phyloP scores from a whole-genome alignment of 164 flowering plant species.

The Sextonia rubra region DNA sequence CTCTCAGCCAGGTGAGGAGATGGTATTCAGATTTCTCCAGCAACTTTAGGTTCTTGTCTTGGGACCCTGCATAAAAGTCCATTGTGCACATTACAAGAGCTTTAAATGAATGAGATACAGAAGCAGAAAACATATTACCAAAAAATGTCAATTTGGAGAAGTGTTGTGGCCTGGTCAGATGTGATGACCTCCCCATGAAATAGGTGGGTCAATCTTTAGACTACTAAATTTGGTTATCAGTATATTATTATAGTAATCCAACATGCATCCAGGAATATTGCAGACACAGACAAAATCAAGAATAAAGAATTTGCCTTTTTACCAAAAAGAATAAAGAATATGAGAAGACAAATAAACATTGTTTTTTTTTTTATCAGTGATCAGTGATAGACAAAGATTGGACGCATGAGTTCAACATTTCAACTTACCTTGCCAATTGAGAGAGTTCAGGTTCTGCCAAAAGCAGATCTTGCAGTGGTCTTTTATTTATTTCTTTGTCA shows the following conservation, averaged over 20 bases:
- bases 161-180: no score
- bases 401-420: no score
- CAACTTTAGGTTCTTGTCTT: conserved; percentile 9
- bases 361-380: no score
- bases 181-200: background rate
- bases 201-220: background rate
- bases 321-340: background rate
- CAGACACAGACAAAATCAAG: background rate
- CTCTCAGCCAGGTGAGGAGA: conserved; percentile 1
- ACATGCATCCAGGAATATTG: background rate
- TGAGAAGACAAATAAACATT: background rate
- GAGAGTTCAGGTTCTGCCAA: conserved; percentile 29
- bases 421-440: conserved; percentile 26
- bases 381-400: no score
- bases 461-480: conserved; percentile 24
- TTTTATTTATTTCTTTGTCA: conserved; percentile 13
- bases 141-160: no score
- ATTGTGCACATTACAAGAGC: background rate
- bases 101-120: background rate
- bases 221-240: background rate
- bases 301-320: no score
- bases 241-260: no score
- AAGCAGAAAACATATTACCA: no score
- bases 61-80: conserved; percentile 14
- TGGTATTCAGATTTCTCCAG: conserved; percentile 2